Base-by-base conservation (phyloP, 345 rosid species). In the Citrus reticulata region DNA sequence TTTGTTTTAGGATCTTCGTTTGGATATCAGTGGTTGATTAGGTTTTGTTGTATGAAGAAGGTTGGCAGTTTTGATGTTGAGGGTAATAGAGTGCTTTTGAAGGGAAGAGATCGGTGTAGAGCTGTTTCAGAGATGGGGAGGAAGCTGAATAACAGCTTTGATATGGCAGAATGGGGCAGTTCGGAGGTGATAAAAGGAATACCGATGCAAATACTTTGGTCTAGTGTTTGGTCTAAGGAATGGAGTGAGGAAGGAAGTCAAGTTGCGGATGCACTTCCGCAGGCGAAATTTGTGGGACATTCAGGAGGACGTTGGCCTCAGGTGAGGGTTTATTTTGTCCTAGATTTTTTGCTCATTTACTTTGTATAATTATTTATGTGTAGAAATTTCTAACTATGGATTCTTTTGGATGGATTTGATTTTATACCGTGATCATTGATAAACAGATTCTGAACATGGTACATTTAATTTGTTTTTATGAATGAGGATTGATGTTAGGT, bases 261-360 rank as follows among this genome's bases (percentile, higher is more conserved):
- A 62, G 81, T 90, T 46, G 91, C 90, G 3, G 85, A 85, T 79
- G 95, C 95, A 63, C 92, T 95, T 84, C 92, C 94, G 2, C 87
- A 69, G 40, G 98, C 97, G 30, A 93, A 87, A 79, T 90, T 91
- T 78, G 81, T 85, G 30, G 80, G 81, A 20, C 99, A 95, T 80
- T 86, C 93, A 1, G 92, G 98, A 66, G 91, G 91, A 63, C 87
- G 98, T 17, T 95, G 99, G 98, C 97, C 99, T 85, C 92, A 93
- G 95, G 99, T 95, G 75, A 76, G 87, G 51, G 51, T 85, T 79
- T 66, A 42, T 70, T 24, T n/a, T 6, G 42, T 46, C 29, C 58
- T 30, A 34, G 7, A 24, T 58, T 2, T 65, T 1, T 61, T 9
- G 27, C 17, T 70, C 10, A 3, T 57, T n/a, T 58, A 29, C 9